These are phyloP conservation scores for Zygosaccharomyces sapae DNA, from an alignment of 1,139 yeast species.

Conservation along the genomic window DNA sequence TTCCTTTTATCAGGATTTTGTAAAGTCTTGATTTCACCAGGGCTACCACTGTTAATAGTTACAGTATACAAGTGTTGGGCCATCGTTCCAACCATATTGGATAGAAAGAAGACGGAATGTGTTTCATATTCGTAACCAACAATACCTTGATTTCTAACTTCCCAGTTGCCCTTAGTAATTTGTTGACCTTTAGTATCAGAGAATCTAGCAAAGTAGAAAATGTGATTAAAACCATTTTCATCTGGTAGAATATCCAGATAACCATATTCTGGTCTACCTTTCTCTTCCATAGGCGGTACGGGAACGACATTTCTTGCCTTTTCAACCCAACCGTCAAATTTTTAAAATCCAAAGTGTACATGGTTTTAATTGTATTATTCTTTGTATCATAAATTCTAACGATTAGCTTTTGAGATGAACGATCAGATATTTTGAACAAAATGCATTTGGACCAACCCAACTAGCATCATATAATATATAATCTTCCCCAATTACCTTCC, in stretches of 20 bases:
- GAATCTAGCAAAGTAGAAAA: conserved; percentile 59
- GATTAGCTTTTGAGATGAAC: conserved; percentile 56
- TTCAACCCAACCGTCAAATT: conserved; percentile 54
- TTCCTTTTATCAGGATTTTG: conserved; percentile 25
- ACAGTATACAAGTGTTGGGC: conserved; percentile 56
- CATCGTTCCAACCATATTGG: too few species aligned
- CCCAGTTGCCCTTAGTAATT: conserved; percentile 66
- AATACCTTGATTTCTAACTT: conserved; percentile 52
- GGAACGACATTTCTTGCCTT: conserved; percentile 30
- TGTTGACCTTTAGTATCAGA: conserved; percentile 43
- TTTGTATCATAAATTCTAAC: conserved; percentile 44
- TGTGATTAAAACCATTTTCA: conserved; percentile 55
- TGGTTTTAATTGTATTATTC: conserved; percentile 37
- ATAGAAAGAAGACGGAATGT: conserved; percentile 60
- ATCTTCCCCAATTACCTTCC: conserved; percentile 10
- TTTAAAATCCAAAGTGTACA: conserved; percentile 44
- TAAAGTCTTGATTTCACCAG: conserved; percentile 14
- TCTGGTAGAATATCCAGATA: conserved; percentile 71
- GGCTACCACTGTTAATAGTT: conserved; percentile 26
- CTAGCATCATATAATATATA: conserved; percentile 55
- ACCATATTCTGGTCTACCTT: conserved; percentile 45
- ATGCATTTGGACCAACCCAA: conserved; percentile 58
- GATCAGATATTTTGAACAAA: conserved; percentile 67
- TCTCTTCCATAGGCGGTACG: conserved; percentile 38
- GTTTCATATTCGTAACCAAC: conserved; percentile 52